Conservation (phyloP, 2,329 filamentous ascomycete genomes). For the Stromatinia cepivora region DNA sequence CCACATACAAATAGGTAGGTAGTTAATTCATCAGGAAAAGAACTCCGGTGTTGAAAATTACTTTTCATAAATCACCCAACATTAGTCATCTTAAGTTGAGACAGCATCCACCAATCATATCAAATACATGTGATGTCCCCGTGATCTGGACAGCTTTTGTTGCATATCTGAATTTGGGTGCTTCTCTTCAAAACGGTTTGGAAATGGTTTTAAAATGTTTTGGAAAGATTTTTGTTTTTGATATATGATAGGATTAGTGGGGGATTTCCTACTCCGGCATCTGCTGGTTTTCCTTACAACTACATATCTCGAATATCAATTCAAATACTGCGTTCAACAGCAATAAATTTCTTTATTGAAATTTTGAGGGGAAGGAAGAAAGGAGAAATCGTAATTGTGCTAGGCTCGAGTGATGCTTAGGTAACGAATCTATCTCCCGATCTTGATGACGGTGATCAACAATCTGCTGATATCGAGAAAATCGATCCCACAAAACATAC, state of each 20-base stretch:
- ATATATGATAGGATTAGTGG: no score
- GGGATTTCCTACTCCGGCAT: not conserved
- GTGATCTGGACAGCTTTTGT: not conserved
- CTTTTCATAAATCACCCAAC: not conserved
- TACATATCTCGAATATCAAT: not conserved
- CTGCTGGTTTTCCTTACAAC: not conserved
- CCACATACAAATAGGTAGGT: no score
- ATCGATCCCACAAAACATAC: not conserved
- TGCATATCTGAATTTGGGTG: not conserved
- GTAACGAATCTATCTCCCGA: not conserved
- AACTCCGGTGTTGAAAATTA: not conserved
- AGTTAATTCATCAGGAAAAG: no score
- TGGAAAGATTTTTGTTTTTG: not conserved
- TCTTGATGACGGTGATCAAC: not conserved
- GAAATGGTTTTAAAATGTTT: not conserved
- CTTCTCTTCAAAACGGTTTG: no score
- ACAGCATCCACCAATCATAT: not conserved
- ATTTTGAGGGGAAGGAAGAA: not conserved
- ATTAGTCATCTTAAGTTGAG: not conserved
- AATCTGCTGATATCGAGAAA: not conserved
- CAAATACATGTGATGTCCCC: not conserved
- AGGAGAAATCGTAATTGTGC: not conserved
- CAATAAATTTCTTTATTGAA: no score
- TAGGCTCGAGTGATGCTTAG: not conserved
- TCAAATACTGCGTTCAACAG: not conserved